Conservation (phyloP, 2,329 filamentous ascomycete genomes). For the Epicoccum nigrum region DNA sequence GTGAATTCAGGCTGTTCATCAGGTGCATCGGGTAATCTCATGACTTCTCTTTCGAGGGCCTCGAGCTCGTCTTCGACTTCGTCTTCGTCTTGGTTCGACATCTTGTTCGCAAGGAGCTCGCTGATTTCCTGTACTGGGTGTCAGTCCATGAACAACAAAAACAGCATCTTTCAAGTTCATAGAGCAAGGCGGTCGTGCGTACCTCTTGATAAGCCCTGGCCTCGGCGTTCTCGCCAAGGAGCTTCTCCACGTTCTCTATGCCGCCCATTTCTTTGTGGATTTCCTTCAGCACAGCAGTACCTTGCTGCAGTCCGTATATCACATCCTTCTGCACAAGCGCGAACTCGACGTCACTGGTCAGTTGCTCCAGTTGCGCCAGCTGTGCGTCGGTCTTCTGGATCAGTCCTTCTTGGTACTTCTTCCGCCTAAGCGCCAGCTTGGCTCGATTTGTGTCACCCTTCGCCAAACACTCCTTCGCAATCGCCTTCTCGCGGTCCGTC, state of each 20-base stretch:
- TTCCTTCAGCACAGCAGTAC: slow-evolving; percentile 84
- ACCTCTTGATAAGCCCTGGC: slow-evolving; percentile 91
- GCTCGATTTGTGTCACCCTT: slow-evolving; percentile 81
- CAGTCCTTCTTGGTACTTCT: slow-evolving; percentile 95
- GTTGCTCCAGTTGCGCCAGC: slow-evolving; percentile 88
- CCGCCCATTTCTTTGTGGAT: slow-evolving; percentile 97
- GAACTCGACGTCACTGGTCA: slow-evolving; percentile 91
- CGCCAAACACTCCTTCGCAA: slow-evolving; percentile 82
- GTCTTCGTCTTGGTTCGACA: slow-evolving; percentile 95
- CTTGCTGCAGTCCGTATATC: slow-evolving; percentile 88
- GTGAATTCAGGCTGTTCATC: slow-evolving; percentile 38
- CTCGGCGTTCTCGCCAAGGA: slow-evolving; percentile 91
- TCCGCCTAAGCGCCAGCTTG: slow-evolving; percentile 84
- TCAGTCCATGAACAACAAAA: slow-evolving; percentile 1
- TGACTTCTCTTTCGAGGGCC: slow-evolving; percentile 72
- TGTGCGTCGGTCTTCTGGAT: slow-evolving; percentile 89
- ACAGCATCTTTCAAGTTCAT: background rate
- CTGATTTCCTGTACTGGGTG: slow-evolving; percentile 74
- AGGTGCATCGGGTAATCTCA: slow-evolving; percentile 54
- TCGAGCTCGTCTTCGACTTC: slow-evolving; percentile 96
- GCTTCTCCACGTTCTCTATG: slow-evolving; percentile 88
- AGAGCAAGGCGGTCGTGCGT: slow-evolving; percentile 22
- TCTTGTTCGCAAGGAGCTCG: slow-evolving; percentile 84
- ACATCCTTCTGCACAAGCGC: slow-evolving; percentile 97
- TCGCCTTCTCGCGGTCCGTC: slow-evolving; percentile 83